These are phyloP conservation scores for Neonectria faginata DNA, from an alignment of 2,329 filamentous ascomycete species.

Conservation along the genomic window DNA sequence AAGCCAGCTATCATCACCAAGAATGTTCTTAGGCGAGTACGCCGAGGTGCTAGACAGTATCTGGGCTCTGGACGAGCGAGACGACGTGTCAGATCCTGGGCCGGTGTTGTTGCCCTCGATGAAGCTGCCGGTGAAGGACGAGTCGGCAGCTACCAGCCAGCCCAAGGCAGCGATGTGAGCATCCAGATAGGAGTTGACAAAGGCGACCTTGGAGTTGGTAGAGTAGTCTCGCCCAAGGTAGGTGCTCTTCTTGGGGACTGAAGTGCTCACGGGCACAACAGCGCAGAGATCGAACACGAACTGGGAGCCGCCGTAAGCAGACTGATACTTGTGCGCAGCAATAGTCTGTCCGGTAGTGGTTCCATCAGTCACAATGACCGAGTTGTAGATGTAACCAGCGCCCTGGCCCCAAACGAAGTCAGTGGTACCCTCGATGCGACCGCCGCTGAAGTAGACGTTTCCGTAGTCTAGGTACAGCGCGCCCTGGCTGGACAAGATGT, in stretches of 20 bases:
- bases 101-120: slow-evolving; percentile 51
- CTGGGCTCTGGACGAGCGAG: slow-evolving; percentile 39
- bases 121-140: slow-evolving; percentile 45
- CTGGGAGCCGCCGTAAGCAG: slow-evolving; percentile 49
- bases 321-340: slow-evolving; percentile 45
- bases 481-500: slow-evolving; percentile 41
- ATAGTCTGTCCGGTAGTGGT: slow-evolving; percentile 41
- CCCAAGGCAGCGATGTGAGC: slow-evolving; percentile 43
- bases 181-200: slow-evolving; percentile 48
- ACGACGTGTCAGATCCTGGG: slow-evolving; percentile 41
- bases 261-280: slow-evolving; percentile 48
- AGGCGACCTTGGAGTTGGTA: slow-evolving; percentile 41
- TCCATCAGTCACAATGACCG: slow-evolving; percentile 33
- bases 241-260: slow-evolving; percentile 39
- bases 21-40: slow-evolving; percentile 54
- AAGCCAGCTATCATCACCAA: slow-evolving; percentile 49
- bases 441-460: slow-evolving; percentile 40
- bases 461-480: slow-evolving; percentile 40
- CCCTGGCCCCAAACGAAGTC: slow-evolving; percentile 42
- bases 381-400: slow-evolving; percentile 42
- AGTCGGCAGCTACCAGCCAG: slow-evolving; percentile 42
- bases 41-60: slow-evolving; percentile 61
- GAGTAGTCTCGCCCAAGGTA: slow-evolving; percentile 47
- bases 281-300: slow-evolving; percentile 57
- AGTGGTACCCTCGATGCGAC: slow-evolving; percentile 33